Base-by-base conservation (phyloP, 306 rosid genomes). In the Trifolium fragiferum region DNA sequence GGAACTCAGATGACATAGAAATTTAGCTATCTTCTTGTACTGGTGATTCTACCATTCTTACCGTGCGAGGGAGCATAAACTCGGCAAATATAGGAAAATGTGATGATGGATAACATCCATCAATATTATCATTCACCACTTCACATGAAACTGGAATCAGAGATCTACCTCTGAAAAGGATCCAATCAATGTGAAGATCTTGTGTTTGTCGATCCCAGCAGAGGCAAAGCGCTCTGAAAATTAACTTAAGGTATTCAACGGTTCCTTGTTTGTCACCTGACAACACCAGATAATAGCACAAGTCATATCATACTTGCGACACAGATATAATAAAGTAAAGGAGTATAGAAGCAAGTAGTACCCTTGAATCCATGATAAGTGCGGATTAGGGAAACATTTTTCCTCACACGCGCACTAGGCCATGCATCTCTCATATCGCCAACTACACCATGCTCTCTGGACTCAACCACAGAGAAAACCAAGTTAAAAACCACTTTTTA, bases 181-280 rank as follows among this genome's bases (percentile, higher is more conserved):
- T 89, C 99, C 99, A 95, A 84, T 95, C 99, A 47, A 89, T 23
- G 74, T 92, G 99, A 53, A 95, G 93, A 86, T 95, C 99, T 79
- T 95, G 99, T 1, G 99, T 95, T 79, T 95, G 99, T 32, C 99
- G 89, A 87, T 95, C 99, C 99, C 99, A 95, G 86, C 99, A 95
- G 75, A 92, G 97, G 81, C 97, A 95, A 4, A 95, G 95, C 12
- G 99, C 99, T 89, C 98, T 80, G 49, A 90, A 87, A 51, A 95
- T 89, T 86, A 95, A 77, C 86, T 95, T 95, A 50, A 92, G 76
- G 79, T 82, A 95, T 82, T 95, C 99, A 11, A 89, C 88, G 40
- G 97, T 82, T 86, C 99, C 99, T 65, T 95, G 99, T 76, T 95
- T 95, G 92, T 89, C 83, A 76, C 99, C 99, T 95, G 81, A 81